Percentiles rank a stretch among this genome's conserved stretches.
phyloP scores from a whole-genome alignment of 371 early-diverging fungal genomes.

The Mucor sp. region DNA sequence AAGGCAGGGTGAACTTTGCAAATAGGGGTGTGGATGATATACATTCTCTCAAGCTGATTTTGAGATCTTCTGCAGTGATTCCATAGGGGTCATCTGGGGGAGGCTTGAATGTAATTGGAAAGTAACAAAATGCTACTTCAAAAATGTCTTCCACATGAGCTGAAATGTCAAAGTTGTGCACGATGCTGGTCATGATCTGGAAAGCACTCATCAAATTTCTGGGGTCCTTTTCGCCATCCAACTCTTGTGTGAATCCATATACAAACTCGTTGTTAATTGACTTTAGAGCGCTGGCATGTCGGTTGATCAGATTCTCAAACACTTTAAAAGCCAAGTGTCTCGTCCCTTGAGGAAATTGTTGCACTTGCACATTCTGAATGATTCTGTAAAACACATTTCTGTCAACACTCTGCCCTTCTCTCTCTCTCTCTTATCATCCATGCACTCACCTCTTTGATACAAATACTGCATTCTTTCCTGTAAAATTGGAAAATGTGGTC shows the following conservation, averaged over 20 bases:
- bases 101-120: constrained; percentile 97
- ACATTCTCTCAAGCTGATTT: constrained; percentile 71
- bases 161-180: constrained; percentile 72
- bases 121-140: constrained; percentile 96
- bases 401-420: neutral
- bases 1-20: constrained; percentile 79
- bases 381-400: constrained; percentile 25
- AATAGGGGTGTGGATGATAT: constrained; percentile 74
- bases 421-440: neutral
- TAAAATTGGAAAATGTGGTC: constrained; percentile 60
- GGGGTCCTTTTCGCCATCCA: constrained; percentile 99
- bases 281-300: constrained; percentile 36
- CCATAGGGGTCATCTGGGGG: constrained; percentile 93
- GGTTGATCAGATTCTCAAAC: constrained; percentile 44
- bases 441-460: constrained; percentile 53
- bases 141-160: constrained; percentile 88
- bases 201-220: constrained; percentile 90
- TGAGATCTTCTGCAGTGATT: constrained; percentile 90
- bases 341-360: constrained; percentile 63
- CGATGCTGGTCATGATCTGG: constrained; percentile 66
- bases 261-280: constrained; percentile 72
- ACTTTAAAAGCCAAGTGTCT: constrained; percentile 49
- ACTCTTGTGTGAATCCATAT: constrained; percentile 78
- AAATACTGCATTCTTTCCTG: constrained; percentile 56
- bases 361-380: constrained; percentile 60